Evolutionary conservation across 305 asterid genomes (phyloP).

Genomic region (Ajuga reptans): DNA sequence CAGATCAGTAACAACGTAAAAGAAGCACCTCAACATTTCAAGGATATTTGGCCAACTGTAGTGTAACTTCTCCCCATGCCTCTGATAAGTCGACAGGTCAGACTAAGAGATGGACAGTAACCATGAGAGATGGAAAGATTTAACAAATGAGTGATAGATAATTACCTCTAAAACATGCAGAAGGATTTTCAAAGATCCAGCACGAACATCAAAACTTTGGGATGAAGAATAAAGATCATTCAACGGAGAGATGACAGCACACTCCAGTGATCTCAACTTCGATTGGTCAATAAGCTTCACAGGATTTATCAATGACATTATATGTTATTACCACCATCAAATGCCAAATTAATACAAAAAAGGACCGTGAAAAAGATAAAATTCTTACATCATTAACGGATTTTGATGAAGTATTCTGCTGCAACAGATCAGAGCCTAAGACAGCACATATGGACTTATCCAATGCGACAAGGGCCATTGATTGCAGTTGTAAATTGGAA

Average conservation of each 20-base stretch:
- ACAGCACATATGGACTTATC: slow-evolving; percentile 92
- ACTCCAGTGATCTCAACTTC: slow-evolving; percentile 68
- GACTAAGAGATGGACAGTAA: slow-evolving; percentile 21
- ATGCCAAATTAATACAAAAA: slow-evolving; percentile 1
- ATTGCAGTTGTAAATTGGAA: slow-evolving; percentile 60
- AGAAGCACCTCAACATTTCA: slow-evolving; percentile 63
- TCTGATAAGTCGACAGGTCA: slow-evolving; percentile 46
- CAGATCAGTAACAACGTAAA: slow-evolving; percentile 5
- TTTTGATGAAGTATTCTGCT: slow-evolving; percentile 40
- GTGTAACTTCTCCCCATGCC: slow-evolving; percentile 87
- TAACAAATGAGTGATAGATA: slow-evolving; percentile 15
- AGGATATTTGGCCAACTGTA: slow-evolving; percentile 90
- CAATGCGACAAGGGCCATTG: slow-evolving; percentile 77
- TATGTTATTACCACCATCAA: slow-evolving; percentile 12
- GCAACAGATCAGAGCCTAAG: slow-evolving; percentile 73
- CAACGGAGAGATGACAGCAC: slow-evolving; percentile 79
- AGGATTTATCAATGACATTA: slow-evolving; percentile 24
- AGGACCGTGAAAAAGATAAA: slow-evolving; percentile 15
- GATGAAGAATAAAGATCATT: slow-evolving; percentile 66
- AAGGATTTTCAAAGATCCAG: slow-evolving; percentile 84
- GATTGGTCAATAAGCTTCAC: slow-evolving; percentile 39
- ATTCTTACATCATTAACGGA: slow-evolving; percentile 44
- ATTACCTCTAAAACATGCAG: slow-evolving; percentile 86
- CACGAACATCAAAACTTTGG: slow-evolving; percentile 64
- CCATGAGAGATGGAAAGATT: neutral